Percentiles rank a stretch among this genome's conserved stretches.
These are phyloP conservation scores for Chloromonas sp. DNA, from an alignment of 163 green algal species.

Conservation along the genomic window DNA sequence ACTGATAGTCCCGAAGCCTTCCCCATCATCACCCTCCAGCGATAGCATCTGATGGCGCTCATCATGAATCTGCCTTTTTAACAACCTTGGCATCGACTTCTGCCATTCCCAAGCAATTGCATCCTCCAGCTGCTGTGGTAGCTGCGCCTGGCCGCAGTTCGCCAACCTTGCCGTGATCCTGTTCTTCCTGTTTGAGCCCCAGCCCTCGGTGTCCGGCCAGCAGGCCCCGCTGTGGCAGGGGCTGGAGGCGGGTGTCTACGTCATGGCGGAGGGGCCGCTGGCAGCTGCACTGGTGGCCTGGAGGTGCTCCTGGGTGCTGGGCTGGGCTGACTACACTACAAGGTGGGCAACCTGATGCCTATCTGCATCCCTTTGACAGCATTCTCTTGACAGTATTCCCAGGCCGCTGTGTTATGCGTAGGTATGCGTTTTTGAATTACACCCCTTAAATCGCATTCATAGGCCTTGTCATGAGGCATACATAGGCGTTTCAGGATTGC, in stretches of 20 bases:
- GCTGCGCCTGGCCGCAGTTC: slow-evolving; percentile 23
- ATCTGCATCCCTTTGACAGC: too few relatives aligned
- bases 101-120: slow-evolving; percentile 2
- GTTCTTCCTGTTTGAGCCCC: slow-evolving; percentile 36
- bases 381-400: too few relatives aligned
- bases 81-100: background rate
- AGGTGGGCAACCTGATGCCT: slow-evolving; percentile 25
- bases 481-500: too few relatives aligned
- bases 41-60: too few relatives aligned
- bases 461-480: too few relatives aligned
- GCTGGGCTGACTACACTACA: slow-evolving; percentile 42
- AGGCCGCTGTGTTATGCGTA: too few relatives aligned
- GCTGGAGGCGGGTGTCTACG: slow-evolving; percentile 41
- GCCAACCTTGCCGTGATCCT: slow-evolving; percentile 42
- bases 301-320: slow-evolving; percentile 67
- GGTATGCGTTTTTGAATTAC: too few relatives aligned
- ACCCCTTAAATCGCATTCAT: too few relatives aligned
- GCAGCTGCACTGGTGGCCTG: slow-evolving; percentile 60
- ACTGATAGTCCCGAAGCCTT: too few relatives aligned
- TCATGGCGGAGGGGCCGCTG: slow-evolving; percentile 63
- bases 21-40: too few relatives aligned
- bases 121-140: background rate
- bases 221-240: background rate
- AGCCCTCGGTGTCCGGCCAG: background rate
- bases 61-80: too few relatives aligned